These are phyloP conservation scores for Aaosphaeria arxii DNA, from an alignment of 2,329 filamentous ascomycete genomes.

Conservation along the genomic window DNA sequence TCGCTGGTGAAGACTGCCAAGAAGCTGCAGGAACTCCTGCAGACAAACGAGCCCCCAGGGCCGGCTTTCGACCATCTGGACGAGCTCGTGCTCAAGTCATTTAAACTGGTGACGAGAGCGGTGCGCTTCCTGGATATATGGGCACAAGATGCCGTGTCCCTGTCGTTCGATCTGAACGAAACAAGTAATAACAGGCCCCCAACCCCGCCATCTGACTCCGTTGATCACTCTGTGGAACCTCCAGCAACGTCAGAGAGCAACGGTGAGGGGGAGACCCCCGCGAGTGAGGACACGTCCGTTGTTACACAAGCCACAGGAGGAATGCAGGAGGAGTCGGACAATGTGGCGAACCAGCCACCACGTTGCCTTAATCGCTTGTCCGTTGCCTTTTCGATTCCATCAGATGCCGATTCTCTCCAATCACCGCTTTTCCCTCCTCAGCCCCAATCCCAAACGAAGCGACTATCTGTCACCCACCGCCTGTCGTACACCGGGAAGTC, in stretches of 20 bases:
- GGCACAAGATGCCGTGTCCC: constrained; percentile 57
- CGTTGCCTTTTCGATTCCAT: constrained; percentile 39
- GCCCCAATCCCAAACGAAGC: constrained; percentile 38
- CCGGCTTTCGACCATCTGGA: constrained; percentile 74
- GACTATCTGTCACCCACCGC: constrained; percentile 63
- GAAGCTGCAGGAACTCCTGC: constrained; percentile 71
- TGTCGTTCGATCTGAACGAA: constrained; percentile 40
- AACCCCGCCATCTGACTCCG: constrained; percentile 38
- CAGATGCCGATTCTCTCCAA: constrained; percentile 31
- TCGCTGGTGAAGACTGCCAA: constrained; percentile 87
- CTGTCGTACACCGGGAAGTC: constrained; percentile 72
- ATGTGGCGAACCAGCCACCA: constrained; percentile 24
- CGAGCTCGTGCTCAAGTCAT: constrained; percentile 89
- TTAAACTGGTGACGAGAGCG: constrained; percentile 88
- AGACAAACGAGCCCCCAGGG: constrained; percentile 31
- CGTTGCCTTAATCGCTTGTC: constrained; percentile 29
- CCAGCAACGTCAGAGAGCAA: constrained; percentile 18
- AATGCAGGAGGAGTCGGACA: constrained; percentile 24
- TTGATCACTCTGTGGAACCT: constrained; percentile 28
- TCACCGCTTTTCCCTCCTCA: constrained; percentile 24
- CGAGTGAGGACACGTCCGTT: constrained; percentile 38
- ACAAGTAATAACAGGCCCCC: constrained; percentile 30
- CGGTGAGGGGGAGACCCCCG: constrained; percentile 37
- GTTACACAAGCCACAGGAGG: constrained; percentile 34
- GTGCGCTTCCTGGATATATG: constrained; percentile 87